A percentile compares a stretch with the other conserved stretches of the same genome.
Conservation (phyloP, 2,329 filamentous ascomycete genomes). For the Cladophialophora chaetospira region DNA sequence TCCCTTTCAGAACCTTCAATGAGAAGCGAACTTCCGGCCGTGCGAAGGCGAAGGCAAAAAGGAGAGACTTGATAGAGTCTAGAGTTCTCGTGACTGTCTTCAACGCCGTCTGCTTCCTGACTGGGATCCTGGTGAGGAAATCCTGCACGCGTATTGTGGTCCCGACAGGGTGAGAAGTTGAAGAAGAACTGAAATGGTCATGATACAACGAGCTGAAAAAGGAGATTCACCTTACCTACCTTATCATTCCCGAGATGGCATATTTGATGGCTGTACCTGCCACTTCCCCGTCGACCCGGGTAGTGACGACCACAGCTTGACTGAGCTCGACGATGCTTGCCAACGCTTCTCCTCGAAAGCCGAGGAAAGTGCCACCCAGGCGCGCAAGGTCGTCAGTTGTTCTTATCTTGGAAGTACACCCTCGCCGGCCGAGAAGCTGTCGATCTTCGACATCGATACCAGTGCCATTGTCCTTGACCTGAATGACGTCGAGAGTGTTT, state of each 20-base stretch:
- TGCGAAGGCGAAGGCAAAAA: slow-evolving; percentile 63
- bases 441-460: slow-evolving; percentile 62
- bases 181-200: slow-evolving; percentile 41
- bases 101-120: slow-evolving; percentile 58
- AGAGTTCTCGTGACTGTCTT: slow-evolving; percentile 55
- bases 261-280: slow-evolving; percentile 57
- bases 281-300: slow-evolving; percentile 59
- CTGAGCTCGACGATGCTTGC: slow-evolving; percentile 64
- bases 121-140: slow-evolving; percentile 61
- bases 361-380: slow-evolving; percentile 59
- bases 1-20: slow-evolving; percentile 58
- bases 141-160: slow-evolving; percentile 60
- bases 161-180: slow-evolving; percentile 59
- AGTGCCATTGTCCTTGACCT: slow-evolving; percentile 65
- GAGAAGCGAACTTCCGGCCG: slow-evolving; percentile 59
- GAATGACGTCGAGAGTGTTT: slow-evolving; percentile 63
- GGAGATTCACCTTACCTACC: slow-evolving; percentile 37
- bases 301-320: slow-evolving; percentile 55
- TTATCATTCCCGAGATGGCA: slow-evolving; percentile 51
- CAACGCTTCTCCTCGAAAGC: slow-evolving; percentile 67
- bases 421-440: slow-evolving; percentile 55
- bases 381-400: slow-evolving; percentile 57
- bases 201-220: slow-evolving; percentile 25
- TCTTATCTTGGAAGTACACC: slow-evolving; percentile 66
- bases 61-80: slow-evolving; percentile 53